Base-by-base conservation (phyloP, 2,329 filamentous ascomycete genomes). In the Triangularia setosa region DNA sequence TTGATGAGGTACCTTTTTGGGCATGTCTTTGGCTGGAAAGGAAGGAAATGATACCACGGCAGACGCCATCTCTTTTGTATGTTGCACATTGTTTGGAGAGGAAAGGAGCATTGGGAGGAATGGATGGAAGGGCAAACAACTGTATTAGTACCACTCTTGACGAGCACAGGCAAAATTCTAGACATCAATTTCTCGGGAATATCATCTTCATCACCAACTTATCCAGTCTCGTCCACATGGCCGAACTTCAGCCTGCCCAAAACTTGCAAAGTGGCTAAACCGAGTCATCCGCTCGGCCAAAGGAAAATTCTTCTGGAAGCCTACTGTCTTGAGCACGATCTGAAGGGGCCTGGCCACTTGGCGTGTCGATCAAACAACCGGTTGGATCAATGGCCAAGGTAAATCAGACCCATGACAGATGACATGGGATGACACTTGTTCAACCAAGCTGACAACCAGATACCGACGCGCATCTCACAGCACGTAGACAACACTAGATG, bases 351-450 rank as follows among this genome's bases (percentile, higher is more conserved):
- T 35, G 40, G 18, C 23, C 14, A 7, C 52, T n/a, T 25, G 48
- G 62, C 62, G 60, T 18, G 65, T 28, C 60, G 62, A 67, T 64
- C 65, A 67, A 63, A 67, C 65, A 4, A 4, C 44, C 40, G 5
- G 5, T 18, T 54, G 44, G 58, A 56, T 28, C 21, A 35, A 30
- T 28, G 24, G 33, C 28, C 16, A n/a, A 24, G 52, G 11, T 33
- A 33, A 3, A 53, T 16, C 16, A 40, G 61, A 40, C 53, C 9
- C n/a, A n/a, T n/a, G n/a, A n/a, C n/a, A n/a, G n/a, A 48, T 6
- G 33, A 40, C 18, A 59, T 58, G 28, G 60, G 30, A 57, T 12
- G 60, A 62, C 9, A 53, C 16, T n/a, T n/a, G n/a, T n/a, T n/a
- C n/a, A 4, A 9, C n/a, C 35, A 40, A 35, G 30, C 30, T 8